Base-by-base conservation (phyloP, 257 asterid genomes). In the Scutellaria barbata region DNA sequence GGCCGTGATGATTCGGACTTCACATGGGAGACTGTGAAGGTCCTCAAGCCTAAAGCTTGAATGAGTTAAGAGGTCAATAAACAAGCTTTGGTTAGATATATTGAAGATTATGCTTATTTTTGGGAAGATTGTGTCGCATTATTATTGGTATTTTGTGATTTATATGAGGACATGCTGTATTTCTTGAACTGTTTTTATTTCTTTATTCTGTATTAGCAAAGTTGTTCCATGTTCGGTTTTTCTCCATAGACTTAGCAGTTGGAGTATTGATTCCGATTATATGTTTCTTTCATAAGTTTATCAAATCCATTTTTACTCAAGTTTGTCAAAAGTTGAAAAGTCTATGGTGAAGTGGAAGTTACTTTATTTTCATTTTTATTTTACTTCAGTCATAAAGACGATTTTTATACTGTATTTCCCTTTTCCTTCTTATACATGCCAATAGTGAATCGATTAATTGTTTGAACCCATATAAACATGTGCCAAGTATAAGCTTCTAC, bases 1-100 rank as follows among this genome's bases (percentile, higher is more conserved):
- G 94, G 94, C 4, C 86, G 91, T 8, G 89, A 88, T 50, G 95
- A 88, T 18, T 70, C 90, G 0, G 95, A 88, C 67, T 85, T 85
- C 88, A 88, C 91, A 58, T 85, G 91, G 95, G 95, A 85, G 81
- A 85, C 95, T 68, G 83, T 81, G 20, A 87, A 87, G 81, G 56
- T 75, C 66, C 90, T 87, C 82, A 79, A 84, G 83, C 91, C 88
- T 53, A 81, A 83, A 77, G 87, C 87, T 74, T 85, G 81, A 85
- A 18, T 35, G 62, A 1, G 50, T 10, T 39, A 35, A 50, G 16
- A 47, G 62, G 54, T n/a, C n/a, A 33, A 65, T 64, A 67, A 69
- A 45, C 17, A 2, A 30, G 35, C 35, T 30, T 30, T 30, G 35
- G 35, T 30, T 30, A 5, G 35, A 63, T 76, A 62, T 64, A n/a